Evolutionary conservation across 176 grass and related monocot genomes (phyloP).

Genomic region (Poa annua): DNA sequence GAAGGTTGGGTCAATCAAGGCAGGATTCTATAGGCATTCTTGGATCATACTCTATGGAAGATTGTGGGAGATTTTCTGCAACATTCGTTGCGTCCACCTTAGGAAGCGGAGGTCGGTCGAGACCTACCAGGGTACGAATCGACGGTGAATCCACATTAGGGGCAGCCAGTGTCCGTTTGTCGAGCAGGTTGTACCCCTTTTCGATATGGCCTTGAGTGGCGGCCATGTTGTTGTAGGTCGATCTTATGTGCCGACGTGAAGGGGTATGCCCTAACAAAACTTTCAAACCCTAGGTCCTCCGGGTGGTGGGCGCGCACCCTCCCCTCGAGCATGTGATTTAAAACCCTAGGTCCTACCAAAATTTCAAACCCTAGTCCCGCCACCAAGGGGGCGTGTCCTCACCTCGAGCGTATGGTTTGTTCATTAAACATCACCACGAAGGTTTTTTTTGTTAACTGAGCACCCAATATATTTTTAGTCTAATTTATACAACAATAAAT

Average conservation of each 20-base stretch:
- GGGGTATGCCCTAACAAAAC: background rate
- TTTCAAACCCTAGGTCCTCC: background rate
- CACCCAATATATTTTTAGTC: too few relatives aligned
- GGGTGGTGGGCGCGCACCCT: too few relatives aligned
- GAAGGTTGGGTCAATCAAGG: slow-evolving; percentile 21
- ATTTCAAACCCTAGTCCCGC: background rate
- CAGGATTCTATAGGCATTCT: background rate
- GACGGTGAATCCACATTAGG: background rate
- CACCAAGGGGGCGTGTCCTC: background rate
- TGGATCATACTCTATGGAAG: background rate
- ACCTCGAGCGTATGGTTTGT: background rate
- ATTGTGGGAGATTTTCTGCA: background rate
- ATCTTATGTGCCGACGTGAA: background rate
- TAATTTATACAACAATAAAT: too few relatives aligned
- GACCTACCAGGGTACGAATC: background rate
- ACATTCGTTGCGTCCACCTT: background rate
- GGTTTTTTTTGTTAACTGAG: too few relatives aligned
- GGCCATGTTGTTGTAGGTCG: background rate
- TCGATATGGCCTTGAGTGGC: background rate
- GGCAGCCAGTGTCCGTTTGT: background rate
- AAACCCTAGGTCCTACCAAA: too few relatives aligned
- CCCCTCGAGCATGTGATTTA: too few relatives aligned
- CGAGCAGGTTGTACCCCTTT: too few relatives aligned
- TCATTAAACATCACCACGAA: background rate
- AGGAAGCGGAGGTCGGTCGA: background rate